Evolutionary conservation across 331 rosid species (phyloP).

Genomic region (Malus hybrid): DNA sequence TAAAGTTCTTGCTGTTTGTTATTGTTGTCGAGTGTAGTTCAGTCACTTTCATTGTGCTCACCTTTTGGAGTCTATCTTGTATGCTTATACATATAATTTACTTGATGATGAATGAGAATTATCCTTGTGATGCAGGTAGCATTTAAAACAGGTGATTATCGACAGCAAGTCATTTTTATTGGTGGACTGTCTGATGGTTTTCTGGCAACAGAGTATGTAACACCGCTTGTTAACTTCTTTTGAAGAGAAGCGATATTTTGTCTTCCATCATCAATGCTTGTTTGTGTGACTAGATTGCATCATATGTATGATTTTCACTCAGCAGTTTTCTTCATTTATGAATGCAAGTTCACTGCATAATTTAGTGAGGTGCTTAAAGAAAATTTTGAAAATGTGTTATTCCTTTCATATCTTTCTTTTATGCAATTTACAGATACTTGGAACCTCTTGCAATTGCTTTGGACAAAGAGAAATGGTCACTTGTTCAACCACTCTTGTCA

Average conservation of each 20-base stretch:
- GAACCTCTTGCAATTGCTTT: conserved; percentile 95
- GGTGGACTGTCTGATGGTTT: conserved; percentile 96
- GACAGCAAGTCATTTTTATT: conserved; percentile 82
- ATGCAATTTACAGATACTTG: conserved; percentile 53
- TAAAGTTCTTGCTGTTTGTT: neutral
- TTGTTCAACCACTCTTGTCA: conserved; percentile 90
- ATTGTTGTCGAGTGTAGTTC: neutral
- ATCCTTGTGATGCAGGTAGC: conserved; percentile 66
- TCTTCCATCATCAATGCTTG: neutral
- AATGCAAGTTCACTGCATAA: neutral
- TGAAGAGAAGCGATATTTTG: neutral
- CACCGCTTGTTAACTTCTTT: neutral
- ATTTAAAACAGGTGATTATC: conserved; percentile 82
- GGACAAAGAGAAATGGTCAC: conserved; percentile 90
- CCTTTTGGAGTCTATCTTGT: neutral
- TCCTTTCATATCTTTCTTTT: conserved; percentile 11
- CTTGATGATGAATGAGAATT: conserved; percentile 2
- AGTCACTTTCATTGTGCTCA: neutral
- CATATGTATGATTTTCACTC: neutral
- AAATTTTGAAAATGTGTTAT: neutral
- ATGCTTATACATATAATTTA: neutral
- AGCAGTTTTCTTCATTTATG: neutral
- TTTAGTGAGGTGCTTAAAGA: neutral
- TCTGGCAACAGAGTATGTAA: conserved; percentile 74
- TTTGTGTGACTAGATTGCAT: conserved; percentile 1